These are phyloP conservation scores for Acorus gramineus DNA, from an alignment of 106 monocot genomes.

Conservation along the genomic window DNA sequence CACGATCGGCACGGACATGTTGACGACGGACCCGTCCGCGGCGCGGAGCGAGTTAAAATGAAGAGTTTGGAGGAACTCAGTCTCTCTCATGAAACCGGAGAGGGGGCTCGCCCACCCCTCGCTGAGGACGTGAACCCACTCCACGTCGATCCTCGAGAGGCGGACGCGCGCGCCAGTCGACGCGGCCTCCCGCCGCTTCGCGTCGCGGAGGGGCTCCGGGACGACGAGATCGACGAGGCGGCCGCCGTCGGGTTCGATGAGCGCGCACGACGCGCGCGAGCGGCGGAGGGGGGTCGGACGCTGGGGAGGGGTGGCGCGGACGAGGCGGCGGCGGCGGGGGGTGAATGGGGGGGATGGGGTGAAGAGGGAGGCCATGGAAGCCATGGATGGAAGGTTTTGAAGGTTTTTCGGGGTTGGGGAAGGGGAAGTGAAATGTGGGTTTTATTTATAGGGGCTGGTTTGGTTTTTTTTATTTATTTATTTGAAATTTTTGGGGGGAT, in stretches of 20 bases:
- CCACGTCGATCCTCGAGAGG: constrained; percentile 53
- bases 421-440: too few relatives aligned
- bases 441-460: too few relatives aligned
- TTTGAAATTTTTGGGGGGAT: too few relatives aligned
- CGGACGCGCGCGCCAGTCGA: constrained; percentile 20
- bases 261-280: constrained; percentile 13
- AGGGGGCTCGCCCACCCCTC: constrained; percentile 99
- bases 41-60: constrained; percentile 87
- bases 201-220: constrained; percentile 30
- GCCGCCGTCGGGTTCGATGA: constrained; percentile 94
- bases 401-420: too few relatives aligned
- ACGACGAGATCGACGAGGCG: constrained; percentile 64
- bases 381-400: neutral
- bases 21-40: constrained; percentile 55
- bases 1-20: constrained; percentile 97
- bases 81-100: constrained; percentile 85
- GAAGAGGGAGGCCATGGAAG: constrained; percentile 18
- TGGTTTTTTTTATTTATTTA: too few relatives aligned
- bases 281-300: neutral
- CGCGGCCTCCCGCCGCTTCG: constrained; percentile 37
- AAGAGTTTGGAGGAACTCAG: constrained; percentile 99
- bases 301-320: neutral
- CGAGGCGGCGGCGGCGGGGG: neutral
- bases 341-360: neutral
- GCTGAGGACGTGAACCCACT: constrained; percentile 96